phyloP scores from a whole-genome alignment of 2,329 filamentous ascomycete species.

The Aureobasidium sp. region DNA sequence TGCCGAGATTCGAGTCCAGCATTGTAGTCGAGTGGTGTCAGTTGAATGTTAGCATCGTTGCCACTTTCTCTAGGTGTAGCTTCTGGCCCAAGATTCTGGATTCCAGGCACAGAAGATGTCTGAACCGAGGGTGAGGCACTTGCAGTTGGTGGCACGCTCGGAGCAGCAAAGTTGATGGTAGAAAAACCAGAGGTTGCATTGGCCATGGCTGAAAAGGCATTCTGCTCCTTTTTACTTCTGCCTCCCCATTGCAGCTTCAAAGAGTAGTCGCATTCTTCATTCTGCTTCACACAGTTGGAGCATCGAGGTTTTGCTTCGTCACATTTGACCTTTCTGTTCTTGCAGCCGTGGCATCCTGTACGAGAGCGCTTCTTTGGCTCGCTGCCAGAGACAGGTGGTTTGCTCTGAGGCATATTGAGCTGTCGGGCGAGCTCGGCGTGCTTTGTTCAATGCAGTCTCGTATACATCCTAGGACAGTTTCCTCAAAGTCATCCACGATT shows the following conservation, averaged over 20 bases:
- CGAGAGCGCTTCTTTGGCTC: slow-evolving; percentile 60
- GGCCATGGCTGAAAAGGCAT: slow-evolving; percentile 21
- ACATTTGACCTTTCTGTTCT: slow-evolving; percentile 72
- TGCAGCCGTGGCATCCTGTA: slow-evolving; percentile 69
- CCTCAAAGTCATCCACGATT: background rate
- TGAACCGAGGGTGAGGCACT: background rate
- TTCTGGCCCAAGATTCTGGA: background rate
- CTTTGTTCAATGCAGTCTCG: background rate
- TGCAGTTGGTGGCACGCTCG: background rate
- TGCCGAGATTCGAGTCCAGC: background rate
- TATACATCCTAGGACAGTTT: background rate
- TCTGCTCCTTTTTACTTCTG: slow-evolving; percentile 48
- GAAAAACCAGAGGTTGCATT: background rate
- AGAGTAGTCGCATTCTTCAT: slow-evolving; percentile 70
- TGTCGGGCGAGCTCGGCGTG: background rate
- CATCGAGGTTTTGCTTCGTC: slow-evolving; percentile 69
- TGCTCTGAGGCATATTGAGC: slow-evolving; percentile 53
- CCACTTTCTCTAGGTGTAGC: background rate
- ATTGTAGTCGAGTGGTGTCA: background rate
- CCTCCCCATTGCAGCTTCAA: slow-evolving; percentile 77
- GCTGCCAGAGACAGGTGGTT: slow-evolving; percentile 47
- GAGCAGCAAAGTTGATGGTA: background rate
- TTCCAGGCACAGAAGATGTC: background rate
- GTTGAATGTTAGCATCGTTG: background rate
- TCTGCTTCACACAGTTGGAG: slow-evolving; percentile 62